phyloP scores from a whole-genome alignment of 169 alveolate genomes.

The Cryptosporidium meleagridis region DNA sequence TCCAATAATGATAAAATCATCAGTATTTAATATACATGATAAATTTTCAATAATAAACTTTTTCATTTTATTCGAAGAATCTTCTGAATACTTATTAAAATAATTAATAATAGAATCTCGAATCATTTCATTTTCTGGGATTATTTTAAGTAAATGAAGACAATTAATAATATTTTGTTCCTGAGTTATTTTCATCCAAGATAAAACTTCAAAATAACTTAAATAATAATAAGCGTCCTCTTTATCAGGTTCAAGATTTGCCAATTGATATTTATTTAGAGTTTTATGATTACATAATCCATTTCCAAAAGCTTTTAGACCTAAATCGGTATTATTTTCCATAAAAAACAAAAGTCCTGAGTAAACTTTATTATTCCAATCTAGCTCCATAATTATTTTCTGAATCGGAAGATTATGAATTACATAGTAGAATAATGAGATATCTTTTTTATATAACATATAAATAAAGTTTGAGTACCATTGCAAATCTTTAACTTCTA shows the following conservation, averaged over 20 bases:
- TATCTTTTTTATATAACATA: constrained; percentile 1
- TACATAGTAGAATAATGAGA: constrained; percentile 25
- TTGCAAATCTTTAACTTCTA: background rate
- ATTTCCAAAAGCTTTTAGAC: background rate
- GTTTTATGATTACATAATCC: background rate
- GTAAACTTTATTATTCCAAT: background rate
- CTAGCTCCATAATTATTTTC: background rate
- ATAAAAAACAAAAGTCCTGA: constrained; percentile 4
- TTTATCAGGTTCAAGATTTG: background rate
- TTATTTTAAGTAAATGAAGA: constrained; percentile 23
- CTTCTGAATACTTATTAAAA: background rate
- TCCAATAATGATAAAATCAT: constrained; percentile 1
- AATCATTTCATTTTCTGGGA: constrained; percentile 2
- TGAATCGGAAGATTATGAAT: background rate
- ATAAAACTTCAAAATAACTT: constrained; percentile 36
- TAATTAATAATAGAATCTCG: background rate
- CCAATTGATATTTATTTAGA: background rate
- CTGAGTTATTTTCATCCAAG: constrained; percentile 2
- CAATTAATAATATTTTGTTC: constrained; percentile 7
- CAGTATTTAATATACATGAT: constrained; percentile 39
- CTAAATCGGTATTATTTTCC: constrained; percentile 3
- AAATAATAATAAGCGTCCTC: constrained; percentile 11
- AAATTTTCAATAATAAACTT: constrained; percentile 10
- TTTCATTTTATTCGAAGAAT: background rate
- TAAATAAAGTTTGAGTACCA: constrained; percentile 19